Evolutionary conservation across 805 yeast species (phyloP).

Genomic region (Candida caryicola): DNA sequence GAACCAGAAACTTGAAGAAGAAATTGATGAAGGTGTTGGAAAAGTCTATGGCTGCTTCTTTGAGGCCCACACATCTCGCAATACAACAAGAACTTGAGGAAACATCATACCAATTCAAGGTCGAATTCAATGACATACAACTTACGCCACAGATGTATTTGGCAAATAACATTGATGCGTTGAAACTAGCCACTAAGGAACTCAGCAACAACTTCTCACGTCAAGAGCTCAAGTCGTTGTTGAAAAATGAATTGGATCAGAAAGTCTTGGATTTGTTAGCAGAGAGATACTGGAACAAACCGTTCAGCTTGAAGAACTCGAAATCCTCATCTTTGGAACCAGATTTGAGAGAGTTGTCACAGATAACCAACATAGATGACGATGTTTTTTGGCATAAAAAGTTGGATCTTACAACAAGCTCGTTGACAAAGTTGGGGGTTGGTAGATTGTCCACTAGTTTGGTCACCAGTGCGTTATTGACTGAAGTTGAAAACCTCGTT

Average conservation of each 20-base stretch:
- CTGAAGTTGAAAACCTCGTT: slow-evolving; percentile 73
- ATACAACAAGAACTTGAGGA: slow-evolving; percentile 93
- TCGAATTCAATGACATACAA: slow-evolving; percentile 91
- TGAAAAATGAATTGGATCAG: slow-evolving; percentile 86
- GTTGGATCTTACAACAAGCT: slow-evolving; percentile 77
- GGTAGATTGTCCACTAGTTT: slow-evolving; percentile 86
- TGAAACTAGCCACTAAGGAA: slow-evolving; percentile 85
- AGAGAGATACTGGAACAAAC: slow-evolving; percentile 86
- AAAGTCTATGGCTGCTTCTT: slow-evolving; percentile 82
- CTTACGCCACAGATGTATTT: slow-evolving; percentile 92
- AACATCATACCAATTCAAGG: slow-evolving; percentile 87
- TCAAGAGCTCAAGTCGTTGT: slow-evolving; percentile 71
- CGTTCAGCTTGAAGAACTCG: slow-evolving; percentile 26
- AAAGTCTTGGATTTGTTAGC: slow-evolving; percentile 83
- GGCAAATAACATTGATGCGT: slow-evolving; percentile 84
- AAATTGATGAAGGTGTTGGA: slow-evolving; percentile 86
- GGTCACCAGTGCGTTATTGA: slow-evolving; percentile 73
- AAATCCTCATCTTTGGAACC: slow-evolving; percentile 37
- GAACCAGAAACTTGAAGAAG: slow-evolving; percentile 71
- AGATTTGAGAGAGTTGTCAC: slow-evolving; percentile 53
- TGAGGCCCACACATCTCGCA: slow-evolving; percentile 81
- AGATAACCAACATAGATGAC: slow-evolving; percentile 48
- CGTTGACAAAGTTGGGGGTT: slow-evolving; percentile 87
- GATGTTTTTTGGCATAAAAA: slow-evolving; percentile 86
- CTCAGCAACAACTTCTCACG: slow-evolving; percentile 80